These are phyloP conservation scores for Aspergillus affinis DNA, from an alignment of 495 filamentous ascomycete species.

Conservation along the genomic window DNA sequence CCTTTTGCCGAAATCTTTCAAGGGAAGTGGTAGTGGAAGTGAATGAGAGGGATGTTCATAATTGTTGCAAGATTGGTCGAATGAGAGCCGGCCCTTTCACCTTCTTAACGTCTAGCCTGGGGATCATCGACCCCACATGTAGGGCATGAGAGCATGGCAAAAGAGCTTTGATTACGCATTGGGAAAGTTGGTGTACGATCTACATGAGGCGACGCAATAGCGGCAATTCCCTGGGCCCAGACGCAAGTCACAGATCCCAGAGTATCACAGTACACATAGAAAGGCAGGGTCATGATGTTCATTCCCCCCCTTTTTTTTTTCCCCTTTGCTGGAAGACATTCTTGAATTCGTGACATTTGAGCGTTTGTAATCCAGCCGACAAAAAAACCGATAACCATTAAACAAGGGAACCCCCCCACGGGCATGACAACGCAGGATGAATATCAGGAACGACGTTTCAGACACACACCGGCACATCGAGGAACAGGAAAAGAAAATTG, in stretches of 20 bases:
- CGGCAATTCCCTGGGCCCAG: background rate
- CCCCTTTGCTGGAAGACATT: background rate
- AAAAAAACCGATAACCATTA: constrained; percentile 5
- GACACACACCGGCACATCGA: background rate
- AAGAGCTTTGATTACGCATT: background rate
- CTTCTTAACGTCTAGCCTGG: background rate
- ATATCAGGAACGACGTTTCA: constrained; percentile 7
- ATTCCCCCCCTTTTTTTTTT: constrained; percentile 1
- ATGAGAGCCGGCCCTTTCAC: background rate
- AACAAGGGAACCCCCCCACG: constrained; percentile 7
- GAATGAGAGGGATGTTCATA: background rate
- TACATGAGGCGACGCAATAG: background rate
- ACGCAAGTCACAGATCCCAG: background rate
- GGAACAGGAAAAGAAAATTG: constrained; percentile 24
- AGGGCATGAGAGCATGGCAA: background rate
- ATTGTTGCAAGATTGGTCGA: background rate
- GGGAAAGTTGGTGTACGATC: background rate
- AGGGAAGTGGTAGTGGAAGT: background rate
- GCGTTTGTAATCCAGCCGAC: constrained; percentile 7
- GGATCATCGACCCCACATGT: background rate
- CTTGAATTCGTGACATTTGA: constrained; percentile 2
- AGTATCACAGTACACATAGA: background rate
- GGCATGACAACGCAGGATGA: constrained; percentile 7
- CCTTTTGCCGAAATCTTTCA: background rate
- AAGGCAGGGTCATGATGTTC: constrained; percentile 4